These are phyloP conservation scores for Aspergillus neotritici DNA, from an alignment of 2,329 filamentous ascomycete species.

Conservation along the genomic window DNA sequence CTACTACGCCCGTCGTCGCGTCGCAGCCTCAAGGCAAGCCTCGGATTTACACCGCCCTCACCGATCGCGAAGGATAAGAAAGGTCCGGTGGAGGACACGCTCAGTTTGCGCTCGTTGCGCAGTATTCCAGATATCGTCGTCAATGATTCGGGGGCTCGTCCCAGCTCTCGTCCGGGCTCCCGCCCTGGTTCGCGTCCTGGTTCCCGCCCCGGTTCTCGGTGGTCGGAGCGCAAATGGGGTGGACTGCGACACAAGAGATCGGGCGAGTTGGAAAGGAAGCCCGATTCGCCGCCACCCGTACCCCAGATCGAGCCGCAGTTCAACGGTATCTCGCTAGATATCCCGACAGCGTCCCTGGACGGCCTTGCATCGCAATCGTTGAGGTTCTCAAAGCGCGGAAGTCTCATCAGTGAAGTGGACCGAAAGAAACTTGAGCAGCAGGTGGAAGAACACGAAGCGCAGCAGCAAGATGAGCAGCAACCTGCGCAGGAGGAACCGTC, in stretches of 20 bases:
- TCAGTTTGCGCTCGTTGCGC: conserved; percentile 26
- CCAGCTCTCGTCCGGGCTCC: conserved; percentile 29
- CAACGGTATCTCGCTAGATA: conserved; percentile 49
- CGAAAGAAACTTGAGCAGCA: conserved; percentile 27
- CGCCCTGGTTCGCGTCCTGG: conserved; percentile 19
- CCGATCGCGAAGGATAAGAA: neutral
- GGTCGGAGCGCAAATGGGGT: conserved; percentile 41
- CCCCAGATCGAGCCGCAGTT: conserved; percentile 37
- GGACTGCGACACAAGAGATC: conserved; percentile 31
- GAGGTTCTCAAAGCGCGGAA: conserved; percentile 57
- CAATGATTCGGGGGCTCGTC: conserved; percentile 29
- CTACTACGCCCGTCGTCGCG: conserved; percentile 12
- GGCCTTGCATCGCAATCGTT: conserved; percentile 49
- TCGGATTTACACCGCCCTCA: conserved; percentile 10
- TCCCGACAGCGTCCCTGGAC: conserved; percentile 51
- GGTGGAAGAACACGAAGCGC: conserved; percentile 14
- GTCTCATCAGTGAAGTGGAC: conserved; percentile 51
- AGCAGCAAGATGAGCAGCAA: conserved; percentile 8
- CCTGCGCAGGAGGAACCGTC: conserved; percentile 4
- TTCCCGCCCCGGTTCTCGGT: conserved; percentile 38
- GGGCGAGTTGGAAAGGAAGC: conserved; percentile 27
- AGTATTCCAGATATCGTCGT: conserved; percentile 39
- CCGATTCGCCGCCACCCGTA: conserved; percentile 29
- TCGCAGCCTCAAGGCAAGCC: conserved; percentile 8
- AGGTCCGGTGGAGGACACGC: conserved; percentile 2